phyloP scores from a whole-genome alignment of 2,329 filamentous ascomycete genomes.

The Monosporascus sp. region DNA sequence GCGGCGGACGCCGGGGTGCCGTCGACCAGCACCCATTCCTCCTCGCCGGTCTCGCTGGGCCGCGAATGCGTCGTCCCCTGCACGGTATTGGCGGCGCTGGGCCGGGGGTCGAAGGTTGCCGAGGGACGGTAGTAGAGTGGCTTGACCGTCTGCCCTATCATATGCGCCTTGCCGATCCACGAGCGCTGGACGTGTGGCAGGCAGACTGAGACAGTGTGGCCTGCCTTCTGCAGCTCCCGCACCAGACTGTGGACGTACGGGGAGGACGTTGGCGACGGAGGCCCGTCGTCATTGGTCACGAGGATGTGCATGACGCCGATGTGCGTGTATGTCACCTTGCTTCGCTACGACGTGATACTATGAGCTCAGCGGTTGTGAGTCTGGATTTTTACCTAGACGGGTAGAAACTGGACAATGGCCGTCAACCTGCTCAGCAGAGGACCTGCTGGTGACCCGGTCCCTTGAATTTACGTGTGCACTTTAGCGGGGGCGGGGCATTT shows the following conservation, averaged over 20 bases:
- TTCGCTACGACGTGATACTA: too few species aligned
- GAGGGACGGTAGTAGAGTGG: constrained; percentile 74
- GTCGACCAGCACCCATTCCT: constrained; percentile 79
- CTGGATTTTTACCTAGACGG: not conserved
- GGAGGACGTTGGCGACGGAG: constrained; percentile 71
- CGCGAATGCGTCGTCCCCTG: constrained; percentile 61
- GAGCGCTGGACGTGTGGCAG: constrained; percentile 88
- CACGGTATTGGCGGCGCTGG: constrained; percentile 34
- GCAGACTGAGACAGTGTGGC: constrained; percentile 86
- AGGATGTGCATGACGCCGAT: constrained; percentile 54
- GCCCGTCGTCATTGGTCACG: constrained; percentile 76
- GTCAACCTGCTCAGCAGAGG: too few species aligned
- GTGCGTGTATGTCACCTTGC: not conserved
- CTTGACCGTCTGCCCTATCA: constrained; percentile 83
- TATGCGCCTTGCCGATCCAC: constrained; percentile 98
- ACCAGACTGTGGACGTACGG: constrained; percentile 77
- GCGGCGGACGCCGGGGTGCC: constrained; percentile 78
- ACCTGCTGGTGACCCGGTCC: too few species aligned
- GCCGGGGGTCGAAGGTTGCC: constrained; percentile 29
- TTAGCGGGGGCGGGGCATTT: too few species aligned
- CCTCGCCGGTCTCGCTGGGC: constrained; percentile 43
- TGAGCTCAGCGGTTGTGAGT: not conserved
- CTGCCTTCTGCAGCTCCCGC: constrained; percentile 63
- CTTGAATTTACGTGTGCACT: too few species aligned
- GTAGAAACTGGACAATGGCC: too few species aligned